Evolutionary conservation across 2,329 filamentous ascomycete genomes (phyloP).

Genomic region (Amauroascus niger): DNA sequence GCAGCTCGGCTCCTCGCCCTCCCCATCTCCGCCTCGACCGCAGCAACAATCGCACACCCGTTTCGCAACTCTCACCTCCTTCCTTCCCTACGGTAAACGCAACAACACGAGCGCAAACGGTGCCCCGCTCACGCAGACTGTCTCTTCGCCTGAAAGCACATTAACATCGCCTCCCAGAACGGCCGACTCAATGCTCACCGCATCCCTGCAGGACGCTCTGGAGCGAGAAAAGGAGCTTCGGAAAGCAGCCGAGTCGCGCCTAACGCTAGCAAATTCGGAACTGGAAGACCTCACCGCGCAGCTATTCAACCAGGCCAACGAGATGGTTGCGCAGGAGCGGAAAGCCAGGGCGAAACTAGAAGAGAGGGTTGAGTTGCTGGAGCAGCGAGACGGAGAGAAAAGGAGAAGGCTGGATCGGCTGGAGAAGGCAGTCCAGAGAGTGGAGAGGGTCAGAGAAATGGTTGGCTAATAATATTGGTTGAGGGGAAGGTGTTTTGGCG

Average conservation of each 20-base stretch:
- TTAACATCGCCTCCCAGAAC: conserved; percentile 13
- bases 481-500: not conserved
- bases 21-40: conserved; percentile 17
- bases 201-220: conserved; percentile 44
- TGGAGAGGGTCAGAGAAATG: conserved; percentile 49
- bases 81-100: conserved; percentile 33
- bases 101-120: conserved; percentile 25
- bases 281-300: conserved; percentile 53
- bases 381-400: conserved; percentile 41
- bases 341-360: conserved; percentile 47
- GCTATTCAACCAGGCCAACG: conserved; percentile 55
- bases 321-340: conserved; percentile 56
- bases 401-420: conserved; percentile 45
- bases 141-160: conserved; percentile 18
- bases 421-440: conserved; percentile 48
- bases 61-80: conserved; percentile 31
- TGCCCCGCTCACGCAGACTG: conserved; percentile 20
- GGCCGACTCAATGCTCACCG: conserved; percentile 17
- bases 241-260: conserved; percentile 48
- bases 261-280: conserved; percentile 47
- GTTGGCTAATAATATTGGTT: conserved; percentile 29
- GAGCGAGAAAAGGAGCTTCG: conserved; percentile 47
- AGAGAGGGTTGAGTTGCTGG: conserved; percentile 39
- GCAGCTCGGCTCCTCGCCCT: conserved; percentile 23
- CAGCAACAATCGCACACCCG: conserved; percentile 27